Percentiles rank a stretch among this genome's conserved stretches.
Conservation (phyloP, 805 yeast species). For the Myxozyma melibiosi region DNA sequence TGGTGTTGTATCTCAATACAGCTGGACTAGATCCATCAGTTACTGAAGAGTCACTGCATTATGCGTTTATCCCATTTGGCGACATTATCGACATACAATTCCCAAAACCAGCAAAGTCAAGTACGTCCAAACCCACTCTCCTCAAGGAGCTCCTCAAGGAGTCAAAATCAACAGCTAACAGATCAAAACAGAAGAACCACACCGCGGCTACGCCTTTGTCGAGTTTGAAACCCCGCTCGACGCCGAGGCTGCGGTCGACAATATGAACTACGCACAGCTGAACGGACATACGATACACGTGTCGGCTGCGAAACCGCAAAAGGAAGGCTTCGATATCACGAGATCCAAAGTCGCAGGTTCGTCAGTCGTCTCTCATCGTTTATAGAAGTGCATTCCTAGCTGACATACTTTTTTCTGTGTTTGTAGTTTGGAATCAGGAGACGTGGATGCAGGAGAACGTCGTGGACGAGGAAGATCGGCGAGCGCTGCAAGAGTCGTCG, state of each 20-base stretch:
- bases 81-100: conserved; percentile 37
- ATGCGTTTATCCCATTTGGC: conserved; percentile 41
- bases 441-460: conserved; percentile 26
- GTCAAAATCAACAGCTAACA: background rate
- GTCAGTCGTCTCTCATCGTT: background rate
- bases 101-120: conserved; percentile 23
- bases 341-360: conserved; percentile 26
- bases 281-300: conserved; percentile 38
- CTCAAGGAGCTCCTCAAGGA: background rate
- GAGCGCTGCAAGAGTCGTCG: background rate
- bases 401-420: background rate
- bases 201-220: conserved; percentile 37
- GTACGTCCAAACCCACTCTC: conserved; percentile 15
- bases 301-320: conserved; percentile 28
- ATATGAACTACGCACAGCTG: conserved; percentile 39
- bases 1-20: background rate
- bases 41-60: conserved; percentile 33
- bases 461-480: conserved; percentile 23
- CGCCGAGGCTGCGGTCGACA: conserved; percentile 43
- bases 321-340: conserved; percentile 21
- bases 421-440: conserved; percentile 31
- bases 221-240: conserved; percentile 40
- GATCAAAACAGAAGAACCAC: conserved; percentile 21
- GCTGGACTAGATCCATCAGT: conserved; percentile 30
- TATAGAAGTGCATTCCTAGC: background rate